Conservation (phyloP, 169 alveolate species). For the Plasmodium adleri region DNA sequence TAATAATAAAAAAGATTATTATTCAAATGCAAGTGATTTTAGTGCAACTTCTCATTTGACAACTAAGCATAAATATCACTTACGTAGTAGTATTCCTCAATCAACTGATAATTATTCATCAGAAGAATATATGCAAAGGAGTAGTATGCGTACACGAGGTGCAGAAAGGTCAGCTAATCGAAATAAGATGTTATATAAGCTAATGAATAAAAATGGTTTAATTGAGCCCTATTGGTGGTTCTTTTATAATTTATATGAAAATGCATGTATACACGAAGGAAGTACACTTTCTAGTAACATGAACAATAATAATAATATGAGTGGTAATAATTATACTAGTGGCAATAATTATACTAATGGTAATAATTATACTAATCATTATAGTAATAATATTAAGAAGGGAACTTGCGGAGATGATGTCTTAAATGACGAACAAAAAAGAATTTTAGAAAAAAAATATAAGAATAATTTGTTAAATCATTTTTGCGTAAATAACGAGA, state of each 20-base stretch:
- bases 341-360: not conserved
- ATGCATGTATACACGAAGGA: constrained; percentile 45
- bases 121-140: constrained; percentile 43
- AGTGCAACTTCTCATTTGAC: constrained; percentile 44
- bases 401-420: not conserved
- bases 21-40: constrained; percentile 66
- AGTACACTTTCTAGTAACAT: not conserved
- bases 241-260: constrained; percentile 54
- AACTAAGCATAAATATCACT: constrained; percentile 51
- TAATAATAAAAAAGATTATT: constrained; percentile 45
- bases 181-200: constrained; percentile 28
- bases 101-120: constrained; percentile 65
- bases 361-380: not conserved
- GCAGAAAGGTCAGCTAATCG: constrained; percentile 3
- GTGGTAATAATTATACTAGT: not conserved
- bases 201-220: constrained; percentile 58
- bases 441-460: constrained; percentile 36
- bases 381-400: not conserved
- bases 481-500: constrained; percentile 17
- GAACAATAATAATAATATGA: not conserved
- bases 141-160: constrained; percentile 12
- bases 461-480: constrained; percentile 37
- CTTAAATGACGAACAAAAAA: not conserved
- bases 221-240: constrained; percentile 77
- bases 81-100: constrained; percentile 61